phyloP scores from a whole-genome alignment of 179 eudicot genomes.

The Sideroxylon spinosum region DNA sequence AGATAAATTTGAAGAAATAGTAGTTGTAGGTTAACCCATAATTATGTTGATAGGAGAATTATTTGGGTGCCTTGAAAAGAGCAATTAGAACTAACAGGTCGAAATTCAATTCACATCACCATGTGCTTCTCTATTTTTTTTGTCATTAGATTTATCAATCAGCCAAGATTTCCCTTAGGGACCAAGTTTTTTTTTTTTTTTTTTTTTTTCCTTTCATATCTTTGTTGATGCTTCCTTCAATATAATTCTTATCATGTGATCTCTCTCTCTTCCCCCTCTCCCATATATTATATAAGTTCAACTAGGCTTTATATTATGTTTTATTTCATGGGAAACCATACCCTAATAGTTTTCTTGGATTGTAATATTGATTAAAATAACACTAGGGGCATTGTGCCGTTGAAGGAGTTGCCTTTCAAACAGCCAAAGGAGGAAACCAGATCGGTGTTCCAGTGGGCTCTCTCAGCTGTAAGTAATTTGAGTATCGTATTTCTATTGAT shows the following conservation, averaged over 20 bases:
- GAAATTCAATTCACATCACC: constrained; percentile 17
- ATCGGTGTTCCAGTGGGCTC: background rate
- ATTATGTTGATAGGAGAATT: background rate
- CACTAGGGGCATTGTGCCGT: background rate
- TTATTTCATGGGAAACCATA: background rate
- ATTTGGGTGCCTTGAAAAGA: constrained; percentile 10
- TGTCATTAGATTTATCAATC: background rate
- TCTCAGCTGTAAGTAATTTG: background rate
- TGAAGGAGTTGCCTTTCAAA: background rate
- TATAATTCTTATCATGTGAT: background rate
- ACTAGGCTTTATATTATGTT: background rate
- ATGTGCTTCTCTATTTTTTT: background rate
- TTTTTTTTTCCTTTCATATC: no score
- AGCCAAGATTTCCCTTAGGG: background rate
- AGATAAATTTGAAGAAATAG: constrained; percentile 19
- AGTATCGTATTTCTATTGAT: background rate
- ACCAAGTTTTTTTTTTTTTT: background rate
- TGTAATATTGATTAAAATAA: background rate
- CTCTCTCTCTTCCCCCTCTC: background rate
- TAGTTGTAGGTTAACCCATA: constrained; percentile 16
- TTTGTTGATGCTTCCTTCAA: background rate
- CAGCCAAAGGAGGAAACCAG: background rate
- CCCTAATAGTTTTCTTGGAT: background rate
- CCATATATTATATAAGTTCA: background rate
- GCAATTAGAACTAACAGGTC: constrained; percentile 1